Base-by-base conservation (phyloP, 495 filamentous ascomycete species). In the Lineolata rhizophorae region DNA sequence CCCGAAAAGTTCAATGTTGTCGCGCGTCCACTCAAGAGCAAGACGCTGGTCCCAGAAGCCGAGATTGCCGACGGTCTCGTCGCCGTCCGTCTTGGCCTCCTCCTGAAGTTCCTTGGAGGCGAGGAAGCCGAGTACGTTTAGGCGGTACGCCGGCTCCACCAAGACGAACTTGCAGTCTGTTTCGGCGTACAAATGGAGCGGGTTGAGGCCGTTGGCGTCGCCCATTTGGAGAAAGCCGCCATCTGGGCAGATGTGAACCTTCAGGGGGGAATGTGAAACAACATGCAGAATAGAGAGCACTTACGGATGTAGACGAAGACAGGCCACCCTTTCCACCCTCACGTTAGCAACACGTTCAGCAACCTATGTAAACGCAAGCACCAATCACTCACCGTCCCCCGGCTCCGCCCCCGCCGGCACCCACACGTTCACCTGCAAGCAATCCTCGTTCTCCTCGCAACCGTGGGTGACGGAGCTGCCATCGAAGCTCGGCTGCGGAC, bases 141-240 rank as follows among this genome's bases (percentile, higher is more conserved):
- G 36, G 16, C 53, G 48, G 31, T 56, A 56, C 8, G 44, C 52
- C 3, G 53, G 53, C 27, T 30, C 33, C 0, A 56, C 48, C 29
- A 55, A 38, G 22, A 56, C 48, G 15, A 36, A 39, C 27, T 45
- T 35, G 29, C 47, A 45, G 2, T 33, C 30, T 0, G 50, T 55
- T 22, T 53, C 48, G 16, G 37, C 44, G 19, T 53, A 28, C 13
- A 56, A 39, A 4, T 44, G 36, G 2, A 38, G 26, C 4, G 44
- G 35, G 18, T 48, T 40, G 4, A 27, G 37, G 18, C 47, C 41
- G 36, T 68, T 67, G 0, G 66, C 52, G 2, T 43, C 46, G 12
- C 66, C 66, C 19, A 61, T 60, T 45, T 71, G 66, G 4, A 71
- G 54, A 49, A 62, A 71, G 4, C 66, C 66, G 20, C 66, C 66